A percentile compares a stretch with the other conserved stretches of the same genome.
phyloP scores from a whole-genome alignment of 768 basidiomycete species.

The Naematelia aurantialba region DNA sequence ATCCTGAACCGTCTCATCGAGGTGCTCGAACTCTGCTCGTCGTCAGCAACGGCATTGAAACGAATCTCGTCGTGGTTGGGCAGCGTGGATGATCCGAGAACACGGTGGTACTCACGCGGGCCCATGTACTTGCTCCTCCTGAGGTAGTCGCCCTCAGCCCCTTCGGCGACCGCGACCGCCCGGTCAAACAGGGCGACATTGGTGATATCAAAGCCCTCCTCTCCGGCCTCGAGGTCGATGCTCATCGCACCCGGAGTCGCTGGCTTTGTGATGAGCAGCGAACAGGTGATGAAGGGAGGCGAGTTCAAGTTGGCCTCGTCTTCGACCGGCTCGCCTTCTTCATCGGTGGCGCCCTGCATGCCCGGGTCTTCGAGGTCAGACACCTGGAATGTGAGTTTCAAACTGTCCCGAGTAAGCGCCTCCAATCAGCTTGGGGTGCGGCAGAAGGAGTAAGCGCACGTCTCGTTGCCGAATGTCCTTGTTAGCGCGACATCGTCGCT shows the following conservation, averaged over 20 bases:
- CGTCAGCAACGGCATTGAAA: not conserved
- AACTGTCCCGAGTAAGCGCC: constrained; percentile 54
- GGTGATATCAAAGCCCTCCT: constrained; percentile 60
- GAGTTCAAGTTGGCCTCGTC: constrained; percentile 48
- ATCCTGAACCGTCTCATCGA: constrained; percentile 81
- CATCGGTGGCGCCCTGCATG: constrained; percentile 52
- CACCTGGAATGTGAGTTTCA: constrained; percentile 88
- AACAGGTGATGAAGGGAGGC: constrained; percentile 65
- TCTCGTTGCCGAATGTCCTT: constrained; percentile 87
- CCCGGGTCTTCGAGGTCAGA: constrained; percentile 68
- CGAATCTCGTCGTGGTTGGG: not conserved
- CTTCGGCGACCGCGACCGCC: constrained; percentile 71
- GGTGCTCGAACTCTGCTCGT: constrained; percentile 69
- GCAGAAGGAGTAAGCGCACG: constrained; percentile 55
- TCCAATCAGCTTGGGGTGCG: constrained; percentile 2
- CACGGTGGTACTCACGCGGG: constrained; percentile 60
- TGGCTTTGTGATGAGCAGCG: constrained; percentile 76
- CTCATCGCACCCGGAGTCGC: constrained; percentile 62
- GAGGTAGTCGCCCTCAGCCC: constrained; percentile 89
- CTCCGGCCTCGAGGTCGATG: constrained; percentile 45
- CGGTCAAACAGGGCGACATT: constrained; percentile 76
- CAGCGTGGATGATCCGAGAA: not conserved
- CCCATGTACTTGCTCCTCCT: constrained; percentile 88
- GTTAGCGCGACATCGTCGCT: constrained; percentile 76
- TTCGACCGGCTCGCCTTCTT: constrained; percentile 28